These are phyloP conservation scores for Cryphonectria naterciae DNA, from an alignment of 2,329 filamentous ascomycete genomes.

Conservation along the genomic window DNA sequence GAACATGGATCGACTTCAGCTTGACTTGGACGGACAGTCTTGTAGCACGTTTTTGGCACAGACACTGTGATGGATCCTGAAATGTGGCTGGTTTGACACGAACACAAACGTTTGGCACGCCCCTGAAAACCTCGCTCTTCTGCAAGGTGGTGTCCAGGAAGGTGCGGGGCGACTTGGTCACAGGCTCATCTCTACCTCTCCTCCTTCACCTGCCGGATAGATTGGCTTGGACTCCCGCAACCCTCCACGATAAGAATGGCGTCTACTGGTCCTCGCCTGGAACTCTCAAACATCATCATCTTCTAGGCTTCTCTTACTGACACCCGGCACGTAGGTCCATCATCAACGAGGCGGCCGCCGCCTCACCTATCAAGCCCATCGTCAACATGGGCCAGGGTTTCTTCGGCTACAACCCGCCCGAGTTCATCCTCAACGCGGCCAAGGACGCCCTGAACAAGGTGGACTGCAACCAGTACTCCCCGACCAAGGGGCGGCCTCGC, in stretches of 20 bases:
- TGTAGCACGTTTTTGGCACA: neutral
- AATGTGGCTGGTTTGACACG: no score
- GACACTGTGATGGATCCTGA: neutral
- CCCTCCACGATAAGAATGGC: no score
- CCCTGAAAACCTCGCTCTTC: no score
- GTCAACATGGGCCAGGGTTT: constrained; percentile 66
- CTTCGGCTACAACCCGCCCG: constrained; percentile 92
- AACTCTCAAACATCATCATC: neutral
- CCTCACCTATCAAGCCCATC: constrained; percentile 55
- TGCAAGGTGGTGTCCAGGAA: neutral
- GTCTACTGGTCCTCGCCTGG: neutral
- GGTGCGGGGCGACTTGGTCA: neutral
- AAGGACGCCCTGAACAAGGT: constrained; percentile 87
- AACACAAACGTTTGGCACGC: no score
- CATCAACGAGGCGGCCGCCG: constrained; percentile 56
- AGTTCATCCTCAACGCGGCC: constrained; percentile 88
- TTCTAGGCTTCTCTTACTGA: constrained; percentile 22
- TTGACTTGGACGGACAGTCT: neutral
- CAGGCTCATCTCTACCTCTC: neutral
- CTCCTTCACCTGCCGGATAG: neutral
- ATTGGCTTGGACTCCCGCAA: neutral
- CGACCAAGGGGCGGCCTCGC: constrained; percentile 88
- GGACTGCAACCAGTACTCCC: constrained; percentile 98
- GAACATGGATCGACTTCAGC: neutral
- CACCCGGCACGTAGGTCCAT: constrained; percentile 45